Evolutionary conservation across 2,329 filamentous ascomycete genomes (phyloP), one percentile per base, ranked within the genome.

Genomic region (Davidsoniella australis): DNA sequence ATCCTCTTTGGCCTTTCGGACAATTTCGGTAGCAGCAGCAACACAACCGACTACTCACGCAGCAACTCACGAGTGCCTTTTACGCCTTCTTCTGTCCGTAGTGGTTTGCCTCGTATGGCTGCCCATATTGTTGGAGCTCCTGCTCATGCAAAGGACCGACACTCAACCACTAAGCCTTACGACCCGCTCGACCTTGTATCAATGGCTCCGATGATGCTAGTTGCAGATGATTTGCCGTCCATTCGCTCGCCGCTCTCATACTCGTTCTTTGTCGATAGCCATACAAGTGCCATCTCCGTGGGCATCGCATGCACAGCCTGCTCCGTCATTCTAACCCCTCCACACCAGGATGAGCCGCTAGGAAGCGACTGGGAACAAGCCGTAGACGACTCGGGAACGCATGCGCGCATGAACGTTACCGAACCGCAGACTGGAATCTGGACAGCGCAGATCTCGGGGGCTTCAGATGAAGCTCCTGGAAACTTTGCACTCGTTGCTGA

Each of bases 261-360:
- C 45, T 36, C 47, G 8, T 50, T 54, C 29, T 20, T 42, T 5
- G 53, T 54, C 18, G 53, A 54, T 38, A 36, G 26, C 6, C 44
- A 50, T n/a, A 54, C 53, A 50, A 33, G 45, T 6, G 49, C 46
- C 16, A 37, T 54, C 4, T 48, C 48, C 7, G 38, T 53, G 3
- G 47, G 50, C 4, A 49, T 54, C 20, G 37, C 42, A 8, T 54
- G 53, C 38, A 49, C 48, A n/a, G 45, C 45, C 4, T 54, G 53
- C 26, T 49, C 47, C 4, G 45, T 52, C 1, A 38, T 39, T 26
- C 39, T 48, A 14, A 37, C 45, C 14, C 50, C 49, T 1, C 48
- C 48, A n/a, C 43, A 39, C 37, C 7, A 9, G 6, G 24, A 18
- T 20, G 7, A 20, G 29, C 39, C 47, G 3, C 20, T 45, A 1